Evolutionary conservation across 306 rosid species (phyloP).

Genomic region (Cicer judaicum): DNA sequence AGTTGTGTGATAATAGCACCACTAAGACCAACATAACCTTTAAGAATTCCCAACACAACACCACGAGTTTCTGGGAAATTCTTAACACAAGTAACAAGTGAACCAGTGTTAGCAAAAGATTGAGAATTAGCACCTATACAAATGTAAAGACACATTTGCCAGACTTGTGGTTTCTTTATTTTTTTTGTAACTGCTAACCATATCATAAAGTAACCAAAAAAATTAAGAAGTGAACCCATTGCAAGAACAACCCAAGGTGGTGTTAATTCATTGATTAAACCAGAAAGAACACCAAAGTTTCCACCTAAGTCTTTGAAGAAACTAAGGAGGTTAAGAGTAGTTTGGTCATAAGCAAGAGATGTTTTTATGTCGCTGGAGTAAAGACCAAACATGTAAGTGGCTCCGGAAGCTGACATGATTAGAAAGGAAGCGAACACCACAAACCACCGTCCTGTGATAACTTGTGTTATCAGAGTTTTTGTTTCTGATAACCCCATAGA

Average conservation of each 20-base stretch:
- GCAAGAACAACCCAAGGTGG: conserved; percentile 68
- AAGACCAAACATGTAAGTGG: conserved; percentile 78
- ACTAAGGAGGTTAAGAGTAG: conserved; percentile 75
- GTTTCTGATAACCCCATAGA: conserved; percentile 27
- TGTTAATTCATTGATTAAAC: conserved; percentile 76
- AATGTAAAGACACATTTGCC: conserved; percentile 80
- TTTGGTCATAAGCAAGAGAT: conserved; percentile 75
- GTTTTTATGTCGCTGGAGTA: conserved; percentile 71
- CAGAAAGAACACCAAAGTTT: conserved; percentile 72
- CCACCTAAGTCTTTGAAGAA: conserved; percentile 90
- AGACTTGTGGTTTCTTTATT: conserved; percentile 54
- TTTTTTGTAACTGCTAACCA: conserved; percentile 61
- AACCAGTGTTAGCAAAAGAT: conserved; percentile 76
- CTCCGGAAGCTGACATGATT: conserved; percentile 79
- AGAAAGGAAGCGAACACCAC: conserved; percentile 72
- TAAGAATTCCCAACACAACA: conserved; percentile 63
- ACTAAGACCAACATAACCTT: conserved; percentile 73
- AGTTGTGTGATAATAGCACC: conserved; percentile 77
- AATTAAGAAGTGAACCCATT: conserved; percentile 64
- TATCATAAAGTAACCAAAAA: conserved; percentile 82
- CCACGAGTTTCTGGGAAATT: conserved; percentile 76
- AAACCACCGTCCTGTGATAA: conserved; percentile 78
- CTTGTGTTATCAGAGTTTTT: conserved; percentile 48
- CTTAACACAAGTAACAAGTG: conserved; percentile 72
- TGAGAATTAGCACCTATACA: conserved; percentile 73